phyloP scores from a whole-genome alignment of 2,329 filamentous ascomycete species.

The Neophaeococcomyces aloes region DNA sequence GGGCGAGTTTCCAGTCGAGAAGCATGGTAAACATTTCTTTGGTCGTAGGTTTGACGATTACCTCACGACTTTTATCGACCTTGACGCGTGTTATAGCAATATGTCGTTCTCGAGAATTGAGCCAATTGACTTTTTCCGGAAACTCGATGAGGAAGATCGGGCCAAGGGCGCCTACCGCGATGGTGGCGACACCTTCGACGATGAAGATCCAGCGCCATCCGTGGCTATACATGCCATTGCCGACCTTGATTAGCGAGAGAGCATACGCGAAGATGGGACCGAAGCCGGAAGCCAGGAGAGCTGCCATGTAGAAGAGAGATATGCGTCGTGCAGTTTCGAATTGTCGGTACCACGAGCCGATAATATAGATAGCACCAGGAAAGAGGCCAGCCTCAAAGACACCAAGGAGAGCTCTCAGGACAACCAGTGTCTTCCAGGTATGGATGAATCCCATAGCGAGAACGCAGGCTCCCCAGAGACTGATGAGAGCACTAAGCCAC shows the following conservation, averaged over 20 bases:
- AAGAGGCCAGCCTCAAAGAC: constrained; percentile 58
- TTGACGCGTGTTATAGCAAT: constrained; percentile 8
- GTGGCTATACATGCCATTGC: constrained; percentile 8
- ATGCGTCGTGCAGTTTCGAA: constrained; percentile 29
- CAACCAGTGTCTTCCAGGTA: constrained; percentile 20
- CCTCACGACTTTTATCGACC: constrained; percentile 5
- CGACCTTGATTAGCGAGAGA: constrained; percentile 26
- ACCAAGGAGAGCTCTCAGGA: constrained; percentile 43
- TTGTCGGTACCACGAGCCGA: constrained; percentile 12
- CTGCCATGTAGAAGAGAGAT: constrained; percentile 41
- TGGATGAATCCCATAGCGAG: constrained; percentile 23
- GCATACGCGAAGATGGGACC: constrained; percentile 35
- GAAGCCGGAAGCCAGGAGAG: constrained; percentile 37
- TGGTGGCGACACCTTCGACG: constrained; percentile 19
- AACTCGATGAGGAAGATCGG: constrained; percentile 31
- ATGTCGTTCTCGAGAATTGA: constrained; percentile 19
- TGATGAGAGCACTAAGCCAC: constrained; percentile 25
- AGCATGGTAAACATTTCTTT: constrained; percentile 10
- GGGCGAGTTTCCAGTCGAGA: constrained; percentile 13
- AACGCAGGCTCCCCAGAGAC: constrained; percentile 35
- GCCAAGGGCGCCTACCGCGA: constrained; percentile 16
- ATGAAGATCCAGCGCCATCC: constrained; percentile 15
- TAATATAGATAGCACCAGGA: constrained; percentile 33
- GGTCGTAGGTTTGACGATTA: constrained; percentile 7
- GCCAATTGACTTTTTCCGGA: constrained; percentile 26